Percentiles rank a stretch among this genome's conserved stretches.
These are phyloP conservation scores for Cotoneaster glaucophyllus DNA, from an alignment of 306 rosid genomes.

Conservation along the genomic window DNA sequence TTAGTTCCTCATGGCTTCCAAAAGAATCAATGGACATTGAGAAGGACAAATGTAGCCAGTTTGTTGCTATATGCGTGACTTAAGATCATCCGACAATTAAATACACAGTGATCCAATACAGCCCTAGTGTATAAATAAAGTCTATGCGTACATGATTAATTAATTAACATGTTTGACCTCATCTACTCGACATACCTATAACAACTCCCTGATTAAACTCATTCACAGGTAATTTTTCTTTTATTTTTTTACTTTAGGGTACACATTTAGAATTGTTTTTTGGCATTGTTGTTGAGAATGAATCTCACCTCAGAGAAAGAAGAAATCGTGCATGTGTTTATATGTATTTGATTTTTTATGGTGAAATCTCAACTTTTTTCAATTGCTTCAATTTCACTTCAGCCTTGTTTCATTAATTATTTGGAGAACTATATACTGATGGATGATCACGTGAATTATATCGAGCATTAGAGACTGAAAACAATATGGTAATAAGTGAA, in stretches of 20 bases:
- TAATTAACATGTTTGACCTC: slow-evolving; percentile 12
- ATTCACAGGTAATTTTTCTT: neutral
- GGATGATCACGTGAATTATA: neutral
- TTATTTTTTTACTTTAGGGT: neutral
- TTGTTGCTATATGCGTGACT: slow-evolving; percentile 24
- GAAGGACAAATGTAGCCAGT: slow-evolving; percentile 26
- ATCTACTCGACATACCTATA: neutral
- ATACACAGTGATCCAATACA: neutral
- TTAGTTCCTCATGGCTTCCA: slow-evolving; percentile 31
- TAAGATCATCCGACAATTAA: neutral
- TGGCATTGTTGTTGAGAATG: neutral
- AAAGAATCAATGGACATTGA: slow-evolving; percentile 33
- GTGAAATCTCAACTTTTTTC: too few species aligned
- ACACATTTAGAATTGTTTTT: neutral
- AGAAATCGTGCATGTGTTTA: too few species aligned
- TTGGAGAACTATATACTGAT: neutral
- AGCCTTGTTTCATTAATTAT: neutral
- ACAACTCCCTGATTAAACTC: slow-evolving; percentile 17
- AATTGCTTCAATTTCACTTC: neutral
- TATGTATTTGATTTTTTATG: too few species aligned
- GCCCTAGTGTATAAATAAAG: slow-evolving; percentile 38
- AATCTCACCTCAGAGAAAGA: too few species aligned
- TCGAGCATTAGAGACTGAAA: neutral
- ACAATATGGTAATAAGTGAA: neutral
- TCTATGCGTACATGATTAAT: slow-evolving; percentile 14